Evolutionary conservation across 169 alveolate genomes (phyloP).

Genomic region (Plasmodium gallinaceum): DNA sequence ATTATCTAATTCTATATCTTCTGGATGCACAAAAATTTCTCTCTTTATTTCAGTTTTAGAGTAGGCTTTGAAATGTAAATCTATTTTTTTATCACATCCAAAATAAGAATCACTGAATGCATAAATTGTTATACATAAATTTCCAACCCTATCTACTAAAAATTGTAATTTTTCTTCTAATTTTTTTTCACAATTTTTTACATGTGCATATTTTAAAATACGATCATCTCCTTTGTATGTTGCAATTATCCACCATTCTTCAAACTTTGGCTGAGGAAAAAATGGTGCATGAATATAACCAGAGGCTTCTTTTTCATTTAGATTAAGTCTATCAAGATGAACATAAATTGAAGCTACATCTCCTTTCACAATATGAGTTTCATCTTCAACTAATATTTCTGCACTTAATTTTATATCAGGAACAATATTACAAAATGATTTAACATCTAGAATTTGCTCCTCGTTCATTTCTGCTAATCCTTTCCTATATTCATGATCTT

Average conservation of each 20-base stretch:
- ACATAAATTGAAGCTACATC: conserved; percentile 91
- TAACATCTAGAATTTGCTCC: conserved; percentile 86
- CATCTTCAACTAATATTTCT: conserved; percentile 89
- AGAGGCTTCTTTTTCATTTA: conserved; percentile 86
- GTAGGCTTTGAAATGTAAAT: conserved; percentile 79
- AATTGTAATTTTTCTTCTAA: conserved; percentile 83
- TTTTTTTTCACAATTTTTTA: conserved; percentile 82
- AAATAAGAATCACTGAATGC: conserved; percentile 86
- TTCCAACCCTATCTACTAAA: conserved; percentile 86
- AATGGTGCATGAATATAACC: conserved; percentile 93
- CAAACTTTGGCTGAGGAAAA: conserved; percentile 90
- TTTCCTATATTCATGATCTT: conserved; percentile 84
- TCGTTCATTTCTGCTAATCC: conserved; percentile 88
- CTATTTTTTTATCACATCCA: conserved; percentile 85
- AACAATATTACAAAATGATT: conserved; percentile 87
- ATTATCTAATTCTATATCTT: conserved; percentile 89
- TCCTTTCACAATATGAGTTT: conserved; percentile 90
- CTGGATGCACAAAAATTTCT: conserved; percentile 88
- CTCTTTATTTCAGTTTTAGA: conserved; percentile 80
- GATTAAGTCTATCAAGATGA: conserved; percentile 85
- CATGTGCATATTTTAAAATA: conserved; percentile 83
- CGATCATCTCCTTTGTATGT: conserved; percentile 80
- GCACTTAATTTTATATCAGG: conserved; percentile 86
- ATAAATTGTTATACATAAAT: conserved; percentile 79
- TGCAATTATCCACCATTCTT: conserved; percentile 92